A percentile compares a stretch with the other conserved stretches of the same genome.
phyloP scores from a whole-genome alignment of 2,329 filamentous ascomycete genomes.

The Microdochium trichocladiopsis region DNA sequence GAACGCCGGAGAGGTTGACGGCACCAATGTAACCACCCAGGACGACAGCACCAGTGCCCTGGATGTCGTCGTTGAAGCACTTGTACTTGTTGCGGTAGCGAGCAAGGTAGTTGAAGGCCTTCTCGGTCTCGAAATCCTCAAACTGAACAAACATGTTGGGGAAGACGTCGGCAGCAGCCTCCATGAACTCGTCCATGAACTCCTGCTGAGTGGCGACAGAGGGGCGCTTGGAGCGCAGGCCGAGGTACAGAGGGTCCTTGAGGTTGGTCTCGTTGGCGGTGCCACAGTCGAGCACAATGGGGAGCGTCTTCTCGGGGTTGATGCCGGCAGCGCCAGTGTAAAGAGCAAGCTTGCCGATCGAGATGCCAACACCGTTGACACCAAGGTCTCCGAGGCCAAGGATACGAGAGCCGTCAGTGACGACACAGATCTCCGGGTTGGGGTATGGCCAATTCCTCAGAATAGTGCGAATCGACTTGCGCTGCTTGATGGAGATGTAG shows the following conservation, averaged over 20 bases:
- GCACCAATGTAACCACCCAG: conserved; percentile 67
- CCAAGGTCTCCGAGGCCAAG: conserved; percentile 91
- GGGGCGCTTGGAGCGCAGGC: conserved; percentile 77
- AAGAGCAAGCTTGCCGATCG: conserved; percentile 88
- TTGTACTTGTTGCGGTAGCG: conserved; percentile 83
- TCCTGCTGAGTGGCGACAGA: conserved; percentile 72
- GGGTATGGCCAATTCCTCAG: conserved; percentile 88
- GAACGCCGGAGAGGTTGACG: conserved; percentile 79
- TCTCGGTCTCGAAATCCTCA: conserved; percentile 91
- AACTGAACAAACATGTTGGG: conserved; percentile 76
- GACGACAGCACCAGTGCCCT: conserved; percentile 93
- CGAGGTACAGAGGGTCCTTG: conserved; percentile 75
- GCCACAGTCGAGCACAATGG: conserved; percentile 61
- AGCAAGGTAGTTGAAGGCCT: conserved; percentile 87
- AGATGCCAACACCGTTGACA: conserved; percentile 96
- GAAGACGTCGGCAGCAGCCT: conserved; percentile 69
- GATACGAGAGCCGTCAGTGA: conserved; percentile 92
- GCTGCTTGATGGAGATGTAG: conserved; percentile 94
- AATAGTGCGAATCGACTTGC: conserved; percentile 81
- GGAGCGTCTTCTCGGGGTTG: conserved; percentile 75
- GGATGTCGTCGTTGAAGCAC: conserved; percentile 98
- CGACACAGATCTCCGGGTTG: conserved; percentile 89
- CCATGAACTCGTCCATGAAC: conserved; percentile 98
- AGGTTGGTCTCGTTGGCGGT: conserved; percentile 62
- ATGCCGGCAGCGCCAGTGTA: conserved; percentile 96